These are phyloP conservation scores for Lactifluus pinguis DNA, from an alignment of 768 basidiomycete species.

Conservation along the genomic window DNA sequence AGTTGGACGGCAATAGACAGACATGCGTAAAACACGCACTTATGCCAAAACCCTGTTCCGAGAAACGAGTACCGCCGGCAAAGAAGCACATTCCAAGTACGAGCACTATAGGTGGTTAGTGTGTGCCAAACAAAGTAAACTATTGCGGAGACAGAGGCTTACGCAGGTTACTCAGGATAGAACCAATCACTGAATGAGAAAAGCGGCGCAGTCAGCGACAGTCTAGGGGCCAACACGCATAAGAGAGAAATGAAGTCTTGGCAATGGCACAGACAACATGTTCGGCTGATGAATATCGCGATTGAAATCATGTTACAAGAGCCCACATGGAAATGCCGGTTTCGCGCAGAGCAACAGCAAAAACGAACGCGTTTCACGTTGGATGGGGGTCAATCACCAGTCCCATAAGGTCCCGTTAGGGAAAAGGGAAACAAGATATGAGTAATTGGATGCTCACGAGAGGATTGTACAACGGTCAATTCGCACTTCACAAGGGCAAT, in stretches of 20 bases:
- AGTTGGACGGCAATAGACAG: not conserved
- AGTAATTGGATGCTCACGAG: constrained; percentile 25
- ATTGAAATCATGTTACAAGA: not conserved
- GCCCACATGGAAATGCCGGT: not conserved
- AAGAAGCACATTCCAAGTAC: constrained; percentile 90
- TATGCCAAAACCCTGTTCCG: constrained; percentile 69
- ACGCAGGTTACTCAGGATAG: constrained; percentile 39
- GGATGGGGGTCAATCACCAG: not conserved
- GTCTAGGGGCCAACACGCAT: not conserved
- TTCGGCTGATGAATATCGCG: not conserved
- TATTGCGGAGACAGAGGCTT: constrained; percentile 11
- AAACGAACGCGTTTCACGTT: not conserved
- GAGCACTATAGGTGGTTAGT: constrained; percentile 40
- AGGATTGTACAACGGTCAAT: constrained; percentile 37
- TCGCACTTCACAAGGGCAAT: constrained; percentile 39
- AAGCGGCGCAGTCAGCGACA: not conserved
- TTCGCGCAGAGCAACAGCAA: not conserved
- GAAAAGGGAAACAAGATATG: not conserved
- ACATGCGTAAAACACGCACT: constrained; percentile 37
- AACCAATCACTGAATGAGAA: constrained; percentile 33
- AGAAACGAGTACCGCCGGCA: constrained; percentile 68
- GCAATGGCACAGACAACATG: not conserved
- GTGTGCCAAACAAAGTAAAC: not conserved
- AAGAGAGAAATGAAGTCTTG: not conserved
- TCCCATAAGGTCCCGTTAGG: not conserved